Evolutionary conservation across 768 basidiomycete genomes (phyloP).

Genomic region (Russula sp.): DNA sequence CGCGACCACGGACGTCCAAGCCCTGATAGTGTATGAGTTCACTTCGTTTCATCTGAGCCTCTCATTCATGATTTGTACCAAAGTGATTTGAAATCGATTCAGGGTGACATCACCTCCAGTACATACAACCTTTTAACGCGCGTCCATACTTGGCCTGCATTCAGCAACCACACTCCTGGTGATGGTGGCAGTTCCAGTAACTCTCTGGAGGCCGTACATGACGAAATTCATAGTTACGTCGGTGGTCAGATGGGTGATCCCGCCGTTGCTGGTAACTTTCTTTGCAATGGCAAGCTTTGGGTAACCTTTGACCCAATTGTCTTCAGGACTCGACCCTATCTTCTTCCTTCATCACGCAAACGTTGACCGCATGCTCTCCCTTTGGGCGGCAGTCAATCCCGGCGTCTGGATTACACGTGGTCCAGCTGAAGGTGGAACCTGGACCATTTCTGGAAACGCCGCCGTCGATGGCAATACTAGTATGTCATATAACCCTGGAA

Average conservation of each 20-base stretch:
- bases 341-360: constrained; percentile 52
- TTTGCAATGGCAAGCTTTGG: constrained; percentile 37
- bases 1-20: constrained; percentile 27
- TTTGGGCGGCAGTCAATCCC: constrained; percentile 46
- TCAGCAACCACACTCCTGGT: constrained; percentile 41
- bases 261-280: constrained; percentile 31
- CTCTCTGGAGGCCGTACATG: constrained; percentile 48
- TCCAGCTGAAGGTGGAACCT: constrained; percentile 21
- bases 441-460: constrained; percentile 9
- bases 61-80: not conserved
- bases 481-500: not conserved
- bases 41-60: not conserved
- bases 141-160: constrained; percentile 38
- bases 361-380: constrained; percentile 47
- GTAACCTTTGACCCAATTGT: constrained; percentile 23
- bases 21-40: constrained; percentile 29
- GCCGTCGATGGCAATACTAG: constrained; percentile 9
- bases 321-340: constrained; percentile 44
- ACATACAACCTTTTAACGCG: constrained; percentile 34
- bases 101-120: constrained; percentile 12
- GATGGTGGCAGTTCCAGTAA: constrained; percentile 38
- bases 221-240: constrained; percentile 35
- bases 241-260: constrained; percentile 27
- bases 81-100: constrained; percentile 11
- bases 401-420: constrained; percentile 34